phyloP scores from a whole-genome alignment of 179 eudicot genomes.

The Nepenthes alata region DNA sequence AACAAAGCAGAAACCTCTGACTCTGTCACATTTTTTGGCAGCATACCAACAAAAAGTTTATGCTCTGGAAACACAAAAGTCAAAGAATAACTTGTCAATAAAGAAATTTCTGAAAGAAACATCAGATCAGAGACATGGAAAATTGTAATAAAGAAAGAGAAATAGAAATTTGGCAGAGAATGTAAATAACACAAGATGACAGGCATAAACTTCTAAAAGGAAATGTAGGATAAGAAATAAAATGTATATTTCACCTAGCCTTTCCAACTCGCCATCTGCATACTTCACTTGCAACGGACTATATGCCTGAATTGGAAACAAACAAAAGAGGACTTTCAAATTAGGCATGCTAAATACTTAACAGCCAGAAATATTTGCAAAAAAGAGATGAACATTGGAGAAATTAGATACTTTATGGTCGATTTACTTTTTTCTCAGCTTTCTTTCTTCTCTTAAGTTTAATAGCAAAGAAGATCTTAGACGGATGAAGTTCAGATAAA shows the following conservation, averaged over 20 bases:
- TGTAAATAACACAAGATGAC: constrained; percentile 2
- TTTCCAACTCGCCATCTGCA: constrained; percentile 99
- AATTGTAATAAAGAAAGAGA: neutral
- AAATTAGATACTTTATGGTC: neutral
- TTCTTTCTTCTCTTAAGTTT: too few relatives aligned
- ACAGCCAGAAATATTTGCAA: neutral
- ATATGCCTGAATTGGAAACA: constrained; percentile 50
- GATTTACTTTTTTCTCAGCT: too few relatives aligned
- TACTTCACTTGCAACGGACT: constrained; percentile 98
- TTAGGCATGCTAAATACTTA: neutral
- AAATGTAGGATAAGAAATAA: constrained; percentile 9
- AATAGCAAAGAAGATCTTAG: too few relatives aligned
- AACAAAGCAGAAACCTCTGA: constrained; percentile 75
- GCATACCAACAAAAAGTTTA: constrained; percentile 97
- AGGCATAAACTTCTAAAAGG: constrained; percentile 4
- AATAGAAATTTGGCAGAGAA: neutral
- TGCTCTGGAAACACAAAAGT: constrained; percentile 49
- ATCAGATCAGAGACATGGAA: neutral
- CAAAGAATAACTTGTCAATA: neutral
- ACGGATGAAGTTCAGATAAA: too few relatives aligned
- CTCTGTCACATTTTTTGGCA: constrained; percentile 89
- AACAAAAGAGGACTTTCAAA: neutral
- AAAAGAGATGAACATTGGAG: neutral
- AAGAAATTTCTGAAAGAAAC: neutral
- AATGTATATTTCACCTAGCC: constrained; percentile 48